Base-by-base conservation (phyloP, 176 grass and related monocot genomes). In the Alopecurus myosuroides region DNA sequence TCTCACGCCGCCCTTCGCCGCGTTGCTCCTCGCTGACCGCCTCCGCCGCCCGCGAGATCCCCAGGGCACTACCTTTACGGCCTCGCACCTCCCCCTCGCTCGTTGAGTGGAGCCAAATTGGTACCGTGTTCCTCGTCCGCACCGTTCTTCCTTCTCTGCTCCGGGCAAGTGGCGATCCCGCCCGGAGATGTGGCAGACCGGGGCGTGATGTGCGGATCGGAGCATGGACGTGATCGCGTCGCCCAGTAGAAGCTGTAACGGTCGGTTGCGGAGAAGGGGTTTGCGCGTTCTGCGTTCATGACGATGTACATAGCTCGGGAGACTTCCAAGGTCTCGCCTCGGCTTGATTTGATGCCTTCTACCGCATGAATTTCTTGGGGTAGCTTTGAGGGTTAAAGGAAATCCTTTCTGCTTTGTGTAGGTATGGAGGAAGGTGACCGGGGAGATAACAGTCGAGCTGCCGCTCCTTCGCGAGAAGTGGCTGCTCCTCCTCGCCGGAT, bases 241-340 rank as follows among this genome's bases (percentile, higher is more conserved):
- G 71, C 82, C 44, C 11, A 88, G 71, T 77, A 85, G 88, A 62
- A 85, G 65, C 65, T 67, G 72, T 82, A 74, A 74, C 46, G 5
- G 28, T 30, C 74, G 52, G 34, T 12, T 79, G 25, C 77, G 81
- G 74, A 71, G 51, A 34, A 52, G 72, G 29, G 33, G 20, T 78
- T 3, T 49, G 74, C 41, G 20, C 19, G 40, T 29, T 74, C 83
- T 73, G 52, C 57, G 65, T 82, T 30, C 68, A 95, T 89, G 93
- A 92, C 96, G 33, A 80, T 95, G 75, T 94, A 95, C 89, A 86
- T 98, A 88, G 97, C 97, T 63, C 85, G 97, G 71, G 97, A 98
- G 87, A 75, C 87, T 73, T 95, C 93, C 83, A 98, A 98, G 97
- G 97, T 98, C 7, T 50, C 61, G 11, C 25, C 7, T 48, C 57